Percentiles rank a stretch among this genome's conserved stretches.
These are phyloP conservation scores for Boechera retrofracta DNA, from an alignment of 345 rosid genomes.

Conservation along the genomic window DNA sequence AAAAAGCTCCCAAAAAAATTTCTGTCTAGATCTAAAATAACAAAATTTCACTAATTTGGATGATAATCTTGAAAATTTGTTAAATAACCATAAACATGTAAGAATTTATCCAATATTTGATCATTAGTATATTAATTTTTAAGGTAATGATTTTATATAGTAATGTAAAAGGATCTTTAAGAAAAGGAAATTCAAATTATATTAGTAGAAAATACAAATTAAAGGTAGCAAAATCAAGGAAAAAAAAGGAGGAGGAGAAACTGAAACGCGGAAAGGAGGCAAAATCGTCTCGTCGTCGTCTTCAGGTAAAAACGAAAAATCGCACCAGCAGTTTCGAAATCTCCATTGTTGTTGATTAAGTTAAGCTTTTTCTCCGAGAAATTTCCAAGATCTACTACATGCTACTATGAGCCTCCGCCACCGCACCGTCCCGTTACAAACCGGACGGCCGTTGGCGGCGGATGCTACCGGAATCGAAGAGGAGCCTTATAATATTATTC, in stretches of 20 bases:
- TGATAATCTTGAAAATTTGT: background rate
- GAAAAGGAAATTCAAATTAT: conserved; percentile 13
- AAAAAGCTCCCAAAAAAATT: background rate
- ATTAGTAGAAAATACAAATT: background rate
- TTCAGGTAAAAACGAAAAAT: conserved; percentile 13
- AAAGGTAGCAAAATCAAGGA: background rate
- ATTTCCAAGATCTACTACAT: conserved; percentile 38
- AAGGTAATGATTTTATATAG: background rate
- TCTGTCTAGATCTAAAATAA: conserved; percentile 1
- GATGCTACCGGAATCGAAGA: conserved; percentile 48
- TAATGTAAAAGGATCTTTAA: background rate
- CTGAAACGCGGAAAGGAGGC: conserved; percentile 46
- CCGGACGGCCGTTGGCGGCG: conserved; percentile 45
- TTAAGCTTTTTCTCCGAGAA: conserved; percentile 2
- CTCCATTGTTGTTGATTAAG: conserved; percentile 30
- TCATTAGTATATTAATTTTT: background rate
- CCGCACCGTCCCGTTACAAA: conserved; percentile 47
- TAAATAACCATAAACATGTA: background rate
- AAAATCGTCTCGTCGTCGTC: conserved; percentile 33
- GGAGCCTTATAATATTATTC: conserved; percentile 81
- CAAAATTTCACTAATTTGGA: conserved; percentile 9
- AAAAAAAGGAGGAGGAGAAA: background rate
- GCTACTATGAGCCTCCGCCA: conserved; percentile 55
- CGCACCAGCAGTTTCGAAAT: conserved; percentile 12
- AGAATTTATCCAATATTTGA: background rate